Base-by-base conservation (phyloP, 2,329 filamentous ascomycete genomes). In the Arachnopeziza araneosa region DNA sequence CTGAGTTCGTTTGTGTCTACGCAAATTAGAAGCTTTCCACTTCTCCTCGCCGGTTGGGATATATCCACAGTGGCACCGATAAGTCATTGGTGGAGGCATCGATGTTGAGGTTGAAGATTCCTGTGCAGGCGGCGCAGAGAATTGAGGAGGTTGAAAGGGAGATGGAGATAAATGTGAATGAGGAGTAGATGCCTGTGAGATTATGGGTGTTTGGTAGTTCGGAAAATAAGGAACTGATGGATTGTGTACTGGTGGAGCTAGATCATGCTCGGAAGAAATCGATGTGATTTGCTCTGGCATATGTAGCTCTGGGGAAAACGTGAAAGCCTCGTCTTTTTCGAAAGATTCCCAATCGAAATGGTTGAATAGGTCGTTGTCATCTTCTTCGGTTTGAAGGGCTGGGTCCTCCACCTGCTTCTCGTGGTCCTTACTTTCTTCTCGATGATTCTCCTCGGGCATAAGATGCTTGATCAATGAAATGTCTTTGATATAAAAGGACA, bases 11-110 rank as follows among this genome's bases (percentile, higher is more conserved):
- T 66, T 65, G 48, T 70, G 68, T 3, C 68, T 59, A 6, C 61
- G 62, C 2, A 71, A 55, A 23, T 71, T 71, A 1, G 66, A 69
- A 8, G 55, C 54, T 59, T 67, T 69, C 68, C 68, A 70, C 56
- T 64, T 64, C 9, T 69, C 60, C 51, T 67, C 58, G 21, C 69
- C 69, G 2, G 51, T 54, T 6, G 67, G 65, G 3, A 59, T 44
- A 53, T 69, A 66, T 19, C 36, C 52, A 50, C 67, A 70, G 21
- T 55, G 57, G 26, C 61, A 60, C 17, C 48, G 23, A 49, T 63
- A 66, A 60, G 63, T 63, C 10, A 58, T 52, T 8, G 36, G 36
- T 12, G 36, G 36, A 14, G 6, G 6, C 36, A 44, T 44, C 6
- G 36, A 44, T 3, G 36, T 44, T 44, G 36, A 44, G 17, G 19